phyloP scores from a whole-genome alignment of 345 rosid genomes.

The Reutealis trisperma region DNA sequence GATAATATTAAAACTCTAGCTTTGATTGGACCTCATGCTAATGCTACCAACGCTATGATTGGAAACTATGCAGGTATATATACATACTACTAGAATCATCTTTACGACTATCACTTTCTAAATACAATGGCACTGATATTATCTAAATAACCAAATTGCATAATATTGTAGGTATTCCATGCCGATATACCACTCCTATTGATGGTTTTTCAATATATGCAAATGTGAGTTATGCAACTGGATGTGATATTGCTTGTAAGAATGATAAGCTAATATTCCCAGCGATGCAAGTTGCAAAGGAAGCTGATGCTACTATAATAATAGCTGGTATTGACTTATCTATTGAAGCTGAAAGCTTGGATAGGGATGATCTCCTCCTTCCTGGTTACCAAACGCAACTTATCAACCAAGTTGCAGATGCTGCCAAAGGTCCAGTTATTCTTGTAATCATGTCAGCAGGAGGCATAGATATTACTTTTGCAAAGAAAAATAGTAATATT shows the following conservation, averaged over 20 bases:
- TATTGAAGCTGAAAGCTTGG: slow-evolving; percentile 57
- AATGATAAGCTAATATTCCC: slow-evolving; percentile 34
- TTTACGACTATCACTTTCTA: too few species aligned
- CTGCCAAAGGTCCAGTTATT: slow-evolving; percentile 53
- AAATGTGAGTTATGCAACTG: slow-evolving; percentile 31
- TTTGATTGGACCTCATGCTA: slow-evolving; percentile 55
- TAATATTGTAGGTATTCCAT: slow-evolving; percentile 44
- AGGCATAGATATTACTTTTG: slow-evolving; percentile 52
- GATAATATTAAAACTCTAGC: slow-evolving; percentile 32
- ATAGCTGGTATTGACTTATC: slow-evolving; percentile 48
- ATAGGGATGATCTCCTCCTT: slow-evolving; percentile 48
- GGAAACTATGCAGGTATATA: slow-evolving; percentile 60
- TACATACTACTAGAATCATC: neutral
- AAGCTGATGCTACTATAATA: slow-evolving; percentile 51
- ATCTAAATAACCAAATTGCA: neutral
- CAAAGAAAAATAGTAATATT: slow-evolving; percentile 35
- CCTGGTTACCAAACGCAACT: slow-evolving; percentile 57
- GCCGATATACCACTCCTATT: slow-evolving; percentile 42
- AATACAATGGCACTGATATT: too few species aligned
- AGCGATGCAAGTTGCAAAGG: slow-evolving; percentile 38
- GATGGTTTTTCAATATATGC: slow-evolving; percentile 43
- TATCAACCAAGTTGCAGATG: slow-evolving; percentile 44
- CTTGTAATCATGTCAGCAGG: slow-evolving; percentile 67
- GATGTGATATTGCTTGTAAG: slow-evolving; percentile 55
- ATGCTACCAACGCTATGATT: slow-evolving; percentile 52